Evolutionary conservation across 2,329 filamentous ascomycete species (phyloP), one percentile per base, ranked within the genome.

Genomic region (Stachybotrys chartarum): DNA sequence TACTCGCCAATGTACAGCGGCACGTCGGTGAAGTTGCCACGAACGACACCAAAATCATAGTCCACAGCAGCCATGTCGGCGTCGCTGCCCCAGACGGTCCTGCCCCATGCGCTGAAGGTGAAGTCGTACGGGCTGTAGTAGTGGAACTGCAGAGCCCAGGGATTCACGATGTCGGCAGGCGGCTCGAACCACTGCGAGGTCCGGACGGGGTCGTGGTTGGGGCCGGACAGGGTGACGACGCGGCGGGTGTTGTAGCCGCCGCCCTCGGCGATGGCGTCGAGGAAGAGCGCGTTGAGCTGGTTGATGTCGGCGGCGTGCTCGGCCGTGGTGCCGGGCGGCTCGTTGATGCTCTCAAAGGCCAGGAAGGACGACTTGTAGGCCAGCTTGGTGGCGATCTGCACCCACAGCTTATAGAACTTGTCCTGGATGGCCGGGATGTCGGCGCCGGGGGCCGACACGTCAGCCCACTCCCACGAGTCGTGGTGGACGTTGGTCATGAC

Each of bases 131-230:
- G 80, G 8, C 73, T 76, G 67, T 85, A 85, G 66, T 84, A 84
- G 62, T 85, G 83, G 63, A 81, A 84, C 63, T 85, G 81, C 32
- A 85, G 73, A 0, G 78, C 81, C 75, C 79, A 84, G 0, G 82
- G 81, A 56, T 82, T 81, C 12, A 74, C 73, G 46, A 77, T 79
- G 32, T 76, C 73, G 1, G 67, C 65, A 0, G 79, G 78, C 10
- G 68, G 68, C 56, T 75, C 66, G 60, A 85, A 84, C 75, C 76
- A 84, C 57, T 79, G 67, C 1, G 71, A 75, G 3, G 81, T 84
- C 64, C 82, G 80, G 12, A 70, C 61, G 14, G 73, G 72, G 62
- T 83, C 79, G 66, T 81, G 73, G 7, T 73, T 71, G 3, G 74
- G 72, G 5, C 81, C 79, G 4, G 78, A 77, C 6, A 85, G 72